These are phyloP conservation scores for Starmerella roubikii DNA, from an alignment of 805 yeast species.

Conservation along the genomic window DNA sequence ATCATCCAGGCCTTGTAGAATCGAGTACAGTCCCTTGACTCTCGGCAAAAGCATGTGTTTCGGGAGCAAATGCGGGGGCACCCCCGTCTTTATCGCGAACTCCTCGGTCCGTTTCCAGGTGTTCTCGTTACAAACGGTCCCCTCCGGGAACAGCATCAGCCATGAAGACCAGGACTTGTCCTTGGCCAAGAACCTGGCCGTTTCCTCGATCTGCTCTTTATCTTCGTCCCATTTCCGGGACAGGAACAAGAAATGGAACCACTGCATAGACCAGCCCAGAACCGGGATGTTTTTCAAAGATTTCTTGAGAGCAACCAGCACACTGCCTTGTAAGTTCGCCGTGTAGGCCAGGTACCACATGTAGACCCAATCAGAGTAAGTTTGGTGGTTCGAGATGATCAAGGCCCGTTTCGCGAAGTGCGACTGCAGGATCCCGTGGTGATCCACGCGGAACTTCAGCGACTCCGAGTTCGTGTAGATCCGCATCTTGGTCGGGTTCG, in stretches of 20 bases:
- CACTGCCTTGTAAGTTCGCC: slow-evolving; percentile 46
- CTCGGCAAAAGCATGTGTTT: slow-evolving; percentile 70
- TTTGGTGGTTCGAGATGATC: slow-evolving; percentile 79
- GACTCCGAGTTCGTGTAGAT: slow-evolving; percentile 10
- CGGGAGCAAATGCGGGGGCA: slow-evolving; percentile 26
- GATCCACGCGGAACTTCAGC: slow-evolving; percentile 3
- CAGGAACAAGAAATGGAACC: slow-evolving; percentile 63
- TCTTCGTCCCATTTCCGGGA: slow-evolving; percentile 81
- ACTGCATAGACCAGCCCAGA: slow-evolving; percentile 74
- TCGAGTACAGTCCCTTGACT: slow-evolving; percentile 59
- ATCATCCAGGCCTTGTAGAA: slow-evolving; percentile 38
- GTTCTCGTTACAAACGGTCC: slow-evolving; percentile 65
- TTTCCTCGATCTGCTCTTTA: slow-evolving; percentile 24
- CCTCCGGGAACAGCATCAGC: slow-evolving; percentile 81
- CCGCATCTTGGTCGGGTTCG: slow-evolving; percentile 10
- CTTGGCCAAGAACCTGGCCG: slow-evolving; percentile 18
- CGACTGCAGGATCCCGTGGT: slow-evolving; percentile 11
- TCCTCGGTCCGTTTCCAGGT: slow-evolving; percentile 45
- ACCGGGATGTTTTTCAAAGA: slow-evolving; percentile 58
- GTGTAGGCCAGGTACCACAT: slow-evolving; percentile 77
- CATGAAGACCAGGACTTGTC: slow-evolving; percentile 44
- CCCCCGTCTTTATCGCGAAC: slow-evolving; percentile 39
- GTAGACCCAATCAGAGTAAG: slow-evolving; percentile 86
- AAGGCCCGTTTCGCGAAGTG: slow-evolving; percentile 41
- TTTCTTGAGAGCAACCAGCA: slow-evolving; percentile 66